A percentile compares a stretch with the other conserved stretches of the same genome.
phyloP scores from a whole-genome alignment of 352 stramenopile genomes.

The Globisporangium radiosum region DNA sequence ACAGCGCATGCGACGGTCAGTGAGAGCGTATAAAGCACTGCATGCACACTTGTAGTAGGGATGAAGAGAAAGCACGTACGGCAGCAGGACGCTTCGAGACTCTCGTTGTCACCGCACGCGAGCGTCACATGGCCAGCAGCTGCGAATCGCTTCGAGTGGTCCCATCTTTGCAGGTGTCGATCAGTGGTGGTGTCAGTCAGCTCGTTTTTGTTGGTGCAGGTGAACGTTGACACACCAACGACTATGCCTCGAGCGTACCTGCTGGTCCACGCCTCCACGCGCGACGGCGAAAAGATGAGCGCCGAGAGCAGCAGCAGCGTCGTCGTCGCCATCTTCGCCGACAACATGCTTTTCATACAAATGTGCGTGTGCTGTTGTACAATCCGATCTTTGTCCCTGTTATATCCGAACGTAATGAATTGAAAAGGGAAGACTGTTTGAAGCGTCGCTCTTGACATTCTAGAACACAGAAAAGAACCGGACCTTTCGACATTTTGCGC shows the following conservation, averaged over 20 bases:
- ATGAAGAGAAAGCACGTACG: conserved; percentile 18
- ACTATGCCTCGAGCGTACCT: conserved; percentile 17
- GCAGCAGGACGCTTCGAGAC: conserved; percentile 60
- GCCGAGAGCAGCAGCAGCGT: conserved; percentile 8
- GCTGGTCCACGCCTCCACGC: conserved; percentile 42
- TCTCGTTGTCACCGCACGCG: conserved; percentile 46
- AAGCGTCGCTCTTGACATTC: not conserved
- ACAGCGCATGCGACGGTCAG: not conserved
- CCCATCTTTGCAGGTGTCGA: conserved; percentile 34
- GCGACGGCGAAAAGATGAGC: conserved; percentile 5
- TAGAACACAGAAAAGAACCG: not conserved
- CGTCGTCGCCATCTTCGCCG: not conserved
- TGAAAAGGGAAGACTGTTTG: no score
- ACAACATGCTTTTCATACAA: conserved; percentile 3
- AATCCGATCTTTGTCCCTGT: no score
- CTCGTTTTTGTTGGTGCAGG: not conserved
- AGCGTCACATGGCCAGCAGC: conserved; percentile 51
- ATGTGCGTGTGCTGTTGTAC: no score
- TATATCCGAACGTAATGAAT: no score
- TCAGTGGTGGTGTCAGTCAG: not conserved
- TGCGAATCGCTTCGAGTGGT: conserved; percentile 76
- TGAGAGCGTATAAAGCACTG: not conserved
- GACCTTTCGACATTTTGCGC: not conserved
- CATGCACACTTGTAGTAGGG: not conserved
- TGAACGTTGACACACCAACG: no score